Evolutionary conservation across 371 early-diverging fungal genomes (phyloP).

Genomic region (Mucor saturninus): DNA sequence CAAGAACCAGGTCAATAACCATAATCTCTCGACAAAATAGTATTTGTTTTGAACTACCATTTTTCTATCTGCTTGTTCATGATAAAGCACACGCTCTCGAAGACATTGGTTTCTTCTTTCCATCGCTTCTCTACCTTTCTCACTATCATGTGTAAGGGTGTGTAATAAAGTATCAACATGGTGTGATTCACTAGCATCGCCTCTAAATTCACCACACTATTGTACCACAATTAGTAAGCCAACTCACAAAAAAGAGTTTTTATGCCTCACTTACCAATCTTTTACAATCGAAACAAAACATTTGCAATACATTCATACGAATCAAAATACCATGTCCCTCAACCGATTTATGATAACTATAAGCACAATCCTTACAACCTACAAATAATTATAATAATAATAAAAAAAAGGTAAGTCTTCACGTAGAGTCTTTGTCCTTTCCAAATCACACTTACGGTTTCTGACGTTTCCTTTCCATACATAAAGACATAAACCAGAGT

Average conservation of each 20-base stretch:
- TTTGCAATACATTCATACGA: constrained; percentile 49
- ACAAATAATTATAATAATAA: not conserved
- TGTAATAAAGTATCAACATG: constrained; percentile 42
- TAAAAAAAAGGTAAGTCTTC: too few species aligned
- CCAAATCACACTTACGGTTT: constrained; percentile 33
- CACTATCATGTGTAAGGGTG: constrained; percentile 41
- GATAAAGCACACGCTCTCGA: constrained; percentile 40
- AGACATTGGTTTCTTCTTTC: constrained; percentile 41
- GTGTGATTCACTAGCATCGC: constrained; percentile 47
- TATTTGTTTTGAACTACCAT: constrained; percentile 26
- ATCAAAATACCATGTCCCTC: constrained; percentile 51
- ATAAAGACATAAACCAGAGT: constrained; percentile 33
- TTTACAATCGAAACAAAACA: constrained; percentile 52
- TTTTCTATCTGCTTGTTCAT: constrained; percentile 36
- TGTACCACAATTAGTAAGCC: not conserved
- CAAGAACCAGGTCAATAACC: constrained; percentile 54
- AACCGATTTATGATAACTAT: constrained; percentile 42
- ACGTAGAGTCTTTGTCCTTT: too few species aligned
- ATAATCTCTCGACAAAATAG: constrained; percentile 49
- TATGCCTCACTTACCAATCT: constrained; percentile 33
- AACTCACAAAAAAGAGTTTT: not conserved
- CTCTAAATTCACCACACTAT: constrained; percentile 51
- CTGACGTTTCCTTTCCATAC: constrained; percentile 49
- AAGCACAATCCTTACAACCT: constrained; percentile 55
- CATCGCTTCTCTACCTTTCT: constrained; percentile 38